Base-by-base conservation (phyloP, 2,329 filamentous ascomycete genomes). In the Basipetospora chlamydospora region DNA sequence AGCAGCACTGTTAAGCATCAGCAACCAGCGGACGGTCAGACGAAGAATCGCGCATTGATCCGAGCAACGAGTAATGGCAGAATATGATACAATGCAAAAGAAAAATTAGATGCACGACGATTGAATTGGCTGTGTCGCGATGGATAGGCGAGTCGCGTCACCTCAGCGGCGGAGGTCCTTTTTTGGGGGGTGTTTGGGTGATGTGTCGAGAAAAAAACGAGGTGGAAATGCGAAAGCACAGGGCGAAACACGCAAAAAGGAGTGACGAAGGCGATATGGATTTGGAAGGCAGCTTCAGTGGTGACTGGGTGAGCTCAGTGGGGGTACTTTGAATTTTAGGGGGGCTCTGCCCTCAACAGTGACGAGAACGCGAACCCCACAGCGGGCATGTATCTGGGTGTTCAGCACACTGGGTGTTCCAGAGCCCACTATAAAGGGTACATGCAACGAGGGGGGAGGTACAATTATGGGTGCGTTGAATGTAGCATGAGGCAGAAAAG, bases 131-230 rank as follows among this genome's bases (percentile, higher is more conserved):
- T 28, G 20, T 15, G 28, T 28, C 38, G 38, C 38, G 38, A 39
- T 18, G 28, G 15, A 33, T 26, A 23, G 18, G 28, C 20, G 10
- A 23, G 38, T 35, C 38, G 38, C 38, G 38, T 36, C 38, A 26
- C 28, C 23, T 33, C 28, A 33, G 36, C 16, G 16, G 26, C 28
- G 28, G 33, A 29, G n/a, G 16, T 17, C 35, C 18, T 22, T 28
- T 28, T 30, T 22, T 18, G 23, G 13, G 23, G 16, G 20, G 26
- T 18, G 21, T 20, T 37, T 20, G 35, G 35, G 26, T 37, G 35
- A 23, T 37, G 34, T 36, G 35, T 31, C 28, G 35, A 20, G 26
- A 30, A 28, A 30, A 37, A 37, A n/a, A n/a, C n/a, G n/a, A n/a
- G n/a, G n/a, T n/a, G 29, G 29, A 37, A 23, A 10, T 11, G 26